Evolutionary conservation across 306 rosid genomes (phyloP), one percentile per base, ranked within the genome.

Genomic region (Casuarina cunninghamiana): DNA sequence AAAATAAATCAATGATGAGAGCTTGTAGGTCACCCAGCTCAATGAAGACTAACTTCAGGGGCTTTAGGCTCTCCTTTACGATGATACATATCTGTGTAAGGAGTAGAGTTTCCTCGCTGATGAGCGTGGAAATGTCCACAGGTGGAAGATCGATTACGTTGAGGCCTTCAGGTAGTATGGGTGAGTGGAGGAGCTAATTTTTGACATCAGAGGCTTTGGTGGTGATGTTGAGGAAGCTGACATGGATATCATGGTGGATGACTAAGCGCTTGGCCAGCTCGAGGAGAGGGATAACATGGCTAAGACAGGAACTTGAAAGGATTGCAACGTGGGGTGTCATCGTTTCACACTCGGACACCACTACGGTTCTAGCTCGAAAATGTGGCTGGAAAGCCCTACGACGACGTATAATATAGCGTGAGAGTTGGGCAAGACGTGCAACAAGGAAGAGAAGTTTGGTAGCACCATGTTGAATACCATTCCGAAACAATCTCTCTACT

Each of bases 171-270:
- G 88, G 90, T 13, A 84, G 77, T 45, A 42, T 2, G 2, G 85
- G 66, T 0, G 88, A 72, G 74, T 76, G 81, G 16, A 88, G 78
- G 3, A 88, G 87, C 2, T 58, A 50, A 54, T 63, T 76, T 70
- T 88, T 86, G 4, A 79, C 87, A 0, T 80, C 55, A 72, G 90
- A 86, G 37, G 86, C 81, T 51, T 84, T 84, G 73, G 90, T 74
- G 75, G 92, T 82, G 83, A 89, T 74, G 76, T 86, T 80, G 53
- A 89, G 78, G 81, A 89, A 89, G 77, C 80, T 84, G 8, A 82
- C 87, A 11, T 26, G 80, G 50, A 68, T 49, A 41, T 54, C 68
- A 6, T 86, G 88, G 50, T 76, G 67, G 49, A 15, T 57, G 9
- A 79, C 90, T 1, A 89, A 86, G 50, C 69, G 66, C 19, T 78